These are phyloP conservation scores for Monilinia fructicola DNA, from an alignment of 2,329 filamentous ascomycete species.

Conservation along the genomic window DNA sequence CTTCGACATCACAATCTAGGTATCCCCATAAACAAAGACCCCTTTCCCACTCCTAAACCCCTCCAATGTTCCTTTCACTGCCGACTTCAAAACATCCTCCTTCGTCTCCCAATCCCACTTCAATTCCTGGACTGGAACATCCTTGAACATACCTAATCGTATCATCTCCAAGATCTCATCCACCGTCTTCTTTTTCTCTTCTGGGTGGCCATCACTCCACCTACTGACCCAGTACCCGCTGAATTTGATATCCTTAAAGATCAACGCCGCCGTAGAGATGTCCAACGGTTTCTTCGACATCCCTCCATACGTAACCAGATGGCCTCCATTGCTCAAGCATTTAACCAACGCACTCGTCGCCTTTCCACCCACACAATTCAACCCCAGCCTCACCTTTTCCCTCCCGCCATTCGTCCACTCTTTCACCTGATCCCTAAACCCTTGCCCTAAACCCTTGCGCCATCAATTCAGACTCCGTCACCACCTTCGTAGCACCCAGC, in stretches of 20 bases:
- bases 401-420: constrained; percentile 67
- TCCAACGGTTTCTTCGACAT: constrained; percentile 88
- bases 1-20: constrained; percentile 33
- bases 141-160: constrained; percentile 72
- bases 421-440: constrained; percentile 51
- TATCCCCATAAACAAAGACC: constrained; percentile 75
- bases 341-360: constrained; percentile 77
- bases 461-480: constrained; percentile 52
- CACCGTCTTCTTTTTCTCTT: constrained; percentile 76
- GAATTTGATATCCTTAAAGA: constrained; percentile 89
- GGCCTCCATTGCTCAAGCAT: constrained; percentile 64
- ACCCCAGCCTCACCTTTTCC: constrained; percentile 70
- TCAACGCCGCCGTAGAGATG: constrained; percentile 79
- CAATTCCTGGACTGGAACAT: constrained; percentile 79
- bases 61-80: constrained; percentile 78
- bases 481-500: constrained; percentile 54
- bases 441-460: constrained; percentile 44
- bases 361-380: constrained; percentile 95
- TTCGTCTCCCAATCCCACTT: constrained; percentile 82
- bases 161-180: constrained; percentile 78
- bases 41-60: constrained; percentile 88
- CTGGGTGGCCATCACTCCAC: constrained; percentile 76
- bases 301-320: constrained; percentile 90
- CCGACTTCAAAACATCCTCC: constrained; percentile 64
- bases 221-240: constrained; percentile 92